Evolutionary conservation across 148 eudicot species (phyloP).

Genomic region (Camellia sinensis): DNA sequence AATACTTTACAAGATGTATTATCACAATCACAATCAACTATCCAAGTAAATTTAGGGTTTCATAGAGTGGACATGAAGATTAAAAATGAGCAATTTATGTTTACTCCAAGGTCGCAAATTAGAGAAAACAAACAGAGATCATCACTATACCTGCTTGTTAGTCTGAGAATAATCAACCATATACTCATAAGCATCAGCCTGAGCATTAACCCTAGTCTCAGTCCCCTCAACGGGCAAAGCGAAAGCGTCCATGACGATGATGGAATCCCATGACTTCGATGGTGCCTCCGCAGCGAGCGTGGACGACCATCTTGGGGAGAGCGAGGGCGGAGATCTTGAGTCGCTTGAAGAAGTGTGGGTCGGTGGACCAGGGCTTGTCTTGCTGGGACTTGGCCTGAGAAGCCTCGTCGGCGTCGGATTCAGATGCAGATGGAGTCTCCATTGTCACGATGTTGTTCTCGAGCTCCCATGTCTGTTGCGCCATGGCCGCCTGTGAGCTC

Average conservation of each 20-base stretch:
- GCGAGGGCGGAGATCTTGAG: constrained; percentile 93
- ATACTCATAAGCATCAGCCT: constrained; percentile 94
- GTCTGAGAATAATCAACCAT: constrained; percentile 94
- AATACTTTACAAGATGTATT: no score
- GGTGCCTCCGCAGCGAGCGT: constrained; percentile 86
- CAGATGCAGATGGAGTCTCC: constrained; percentile 37
- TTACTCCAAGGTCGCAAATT: no score
- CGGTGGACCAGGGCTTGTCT: constrained; percentile 78
- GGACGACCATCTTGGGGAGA: constrained; percentile 91
- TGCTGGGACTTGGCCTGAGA: constrained; percentile 67
- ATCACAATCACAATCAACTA: no score
- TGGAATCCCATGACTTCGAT: constrained; percentile 89
- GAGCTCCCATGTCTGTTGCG: constrained; percentile 82
- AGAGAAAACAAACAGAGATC: no score
- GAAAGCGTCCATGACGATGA: constrained; percentile 94
- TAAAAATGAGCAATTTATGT: no score
- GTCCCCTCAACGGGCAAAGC: constrained; percentile 96
- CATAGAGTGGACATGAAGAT: no score
- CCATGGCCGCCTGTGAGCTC: constrained; percentile 40
- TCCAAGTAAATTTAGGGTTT: no score
- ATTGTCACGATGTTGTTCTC: constrained; percentile 71
- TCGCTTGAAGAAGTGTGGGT: constrained; percentile 86
- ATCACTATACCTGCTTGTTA: constrained; percentile 62
- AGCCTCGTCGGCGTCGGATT: constrained; percentile 71
- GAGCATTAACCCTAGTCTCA: constrained; percentile 98